Evolutionary conservation across 495 filamentous ascomycete species (phyloP), one percentile per base, ranked within the genome.

Genomic region (Xylaria castorea): DNA sequence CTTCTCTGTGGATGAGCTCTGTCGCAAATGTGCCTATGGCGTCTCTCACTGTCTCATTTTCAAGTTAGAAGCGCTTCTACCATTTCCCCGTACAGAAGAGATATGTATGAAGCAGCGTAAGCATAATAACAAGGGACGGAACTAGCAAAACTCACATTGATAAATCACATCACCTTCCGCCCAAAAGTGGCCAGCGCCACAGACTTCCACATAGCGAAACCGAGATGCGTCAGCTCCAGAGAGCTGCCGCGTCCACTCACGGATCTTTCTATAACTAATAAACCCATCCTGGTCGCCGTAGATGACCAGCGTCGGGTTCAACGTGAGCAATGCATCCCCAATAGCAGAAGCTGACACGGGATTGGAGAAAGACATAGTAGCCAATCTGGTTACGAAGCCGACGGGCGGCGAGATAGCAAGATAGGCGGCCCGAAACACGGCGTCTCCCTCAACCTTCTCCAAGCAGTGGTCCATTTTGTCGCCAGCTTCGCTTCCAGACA

Each of bases 111-210:
- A 51, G 27, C 25, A 40, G 27, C 18, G 8, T 22, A 57, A 60
- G 25, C 12, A 44, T 57, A 30, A 44, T 57, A 30, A 63, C 58
- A 58, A 61, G 71, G 71, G 71, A 71, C 67, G 74, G 71, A 83
- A 70, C 87, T 85, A 90, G 60, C 78, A 75, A 68, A 95, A 82
- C 72, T 86, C 81, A 50, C 76, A 73, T 75, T 48, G 14, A 36
- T 60, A 70, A 61, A 87, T 82, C n/a, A 87, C 90, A 5, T 89
- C 90, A 6, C 86, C 76, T 75, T 95, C 92, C 30, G 83, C 78
- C 93, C 94, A 97, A 76, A 97, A 97, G 81, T 97, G 94, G 4
- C 92, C 93, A 11, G 92, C 94, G 6, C 88, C 88, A 25, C 81
- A 79, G 57, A 97, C 86, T 75, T 93, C 89, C 38, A 85, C 82